phyloP scores from a whole-genome alignment of 140 eudicot species.

The Bidens hawaiensis region DNA sequence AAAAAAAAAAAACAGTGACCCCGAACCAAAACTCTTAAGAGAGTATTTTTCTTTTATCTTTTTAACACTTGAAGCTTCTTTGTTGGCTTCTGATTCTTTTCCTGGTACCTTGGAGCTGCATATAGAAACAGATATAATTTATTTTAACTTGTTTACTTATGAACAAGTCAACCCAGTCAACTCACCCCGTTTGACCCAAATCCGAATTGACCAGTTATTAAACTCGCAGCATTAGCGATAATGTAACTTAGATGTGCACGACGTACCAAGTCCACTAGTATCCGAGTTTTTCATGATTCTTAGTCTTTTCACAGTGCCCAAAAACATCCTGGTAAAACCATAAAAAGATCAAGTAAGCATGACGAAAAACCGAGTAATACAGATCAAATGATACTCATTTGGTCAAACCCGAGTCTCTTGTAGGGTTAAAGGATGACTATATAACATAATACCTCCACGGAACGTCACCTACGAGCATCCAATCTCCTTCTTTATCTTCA shows the following conservation, averaged over 20 bases:
- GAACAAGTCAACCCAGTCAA: too few species aligned
- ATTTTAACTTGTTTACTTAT: too few species aligned
- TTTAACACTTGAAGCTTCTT: conserved; percentile 24
- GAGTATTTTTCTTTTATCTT: conserved; percentile 28
- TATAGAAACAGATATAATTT: too few species aligned
- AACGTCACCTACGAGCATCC: conserved; percentile 94
- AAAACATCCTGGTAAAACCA: conserved; percentile 58
- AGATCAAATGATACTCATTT: not conserved
- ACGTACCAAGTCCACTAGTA: conserved; percentile 71
- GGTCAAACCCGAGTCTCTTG: not conserved
- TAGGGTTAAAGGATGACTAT: not conserved
- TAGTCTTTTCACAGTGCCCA: conserved; percentile 69
- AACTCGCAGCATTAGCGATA: not conserved
- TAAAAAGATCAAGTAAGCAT: conserved; percentile 9
- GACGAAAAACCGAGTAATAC: not conserved
- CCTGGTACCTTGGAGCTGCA: too few species aligned
- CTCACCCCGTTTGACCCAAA: too few species aligned
- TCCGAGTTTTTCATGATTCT: conserved; percentile 81
- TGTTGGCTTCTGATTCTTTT: too few species aligned
- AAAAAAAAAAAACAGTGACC: too few species aligned
- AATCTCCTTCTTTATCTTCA: conserved; percentile 88
- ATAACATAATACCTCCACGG: conserved; percentile 72
- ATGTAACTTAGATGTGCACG: not conserved
- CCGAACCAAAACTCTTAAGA: conserved; percentile 16
- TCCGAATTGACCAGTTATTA: too few species aligned